A percentile compares a stretch with the other conserved stretches of the same genome.
Conservation (phyloP, 1,139 yeast genomes). For the Ashbya aceris region DNA sequence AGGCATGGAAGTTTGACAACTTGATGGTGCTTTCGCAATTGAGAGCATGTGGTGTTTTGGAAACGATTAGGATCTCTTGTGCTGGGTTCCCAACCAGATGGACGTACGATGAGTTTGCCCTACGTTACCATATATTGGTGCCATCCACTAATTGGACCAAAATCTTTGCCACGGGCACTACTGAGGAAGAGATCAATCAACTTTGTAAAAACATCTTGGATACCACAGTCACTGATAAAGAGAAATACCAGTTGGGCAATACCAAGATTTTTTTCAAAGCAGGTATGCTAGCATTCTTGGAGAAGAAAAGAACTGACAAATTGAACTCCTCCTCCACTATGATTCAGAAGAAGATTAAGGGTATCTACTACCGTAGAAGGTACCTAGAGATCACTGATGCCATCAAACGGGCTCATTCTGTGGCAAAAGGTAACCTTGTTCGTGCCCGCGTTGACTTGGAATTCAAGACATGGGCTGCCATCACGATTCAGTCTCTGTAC, state of each 20-base stretch:
- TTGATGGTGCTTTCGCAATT: conserved; percentile 91
- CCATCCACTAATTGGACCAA: conserved; percentile 62
- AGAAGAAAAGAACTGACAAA: conserved; percentile 73
- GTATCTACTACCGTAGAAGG: conserved; percentile 50
- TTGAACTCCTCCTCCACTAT: conserved; percentile 68
- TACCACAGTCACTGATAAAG: conserved; percentile 49
- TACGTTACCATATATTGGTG: conserved; percentile 75
- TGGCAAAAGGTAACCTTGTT: conserved; percentile 52
- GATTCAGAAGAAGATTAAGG: conserved; percentile 80
- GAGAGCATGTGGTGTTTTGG: conserved; percentile 97
- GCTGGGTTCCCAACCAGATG: conserved; percentile 98
- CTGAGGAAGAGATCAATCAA: conserved; percentile 49
- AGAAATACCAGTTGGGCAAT: conserved; percentile 75
- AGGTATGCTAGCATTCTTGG: conserved; percentile 89
- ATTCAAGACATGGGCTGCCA: conserved; percentile 58
- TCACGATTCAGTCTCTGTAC: conserved; percentile 58
- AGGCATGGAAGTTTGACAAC: conserved; percentile 94
- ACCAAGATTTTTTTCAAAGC: conserved; percentile 94
- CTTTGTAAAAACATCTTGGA: conserved; percentile 62
- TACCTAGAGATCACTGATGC: conserved; percentile 50
- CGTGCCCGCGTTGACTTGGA: conserved; percentile 51
- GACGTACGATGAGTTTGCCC: conserved; percentile 90
- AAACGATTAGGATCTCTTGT: conserved; percentile 91
- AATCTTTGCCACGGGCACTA: conserved; percentile 46
- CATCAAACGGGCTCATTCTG: conserved; percentile 49